Conservation (phyloP, 345 rosid species). For the Populus tremula region DNA sequence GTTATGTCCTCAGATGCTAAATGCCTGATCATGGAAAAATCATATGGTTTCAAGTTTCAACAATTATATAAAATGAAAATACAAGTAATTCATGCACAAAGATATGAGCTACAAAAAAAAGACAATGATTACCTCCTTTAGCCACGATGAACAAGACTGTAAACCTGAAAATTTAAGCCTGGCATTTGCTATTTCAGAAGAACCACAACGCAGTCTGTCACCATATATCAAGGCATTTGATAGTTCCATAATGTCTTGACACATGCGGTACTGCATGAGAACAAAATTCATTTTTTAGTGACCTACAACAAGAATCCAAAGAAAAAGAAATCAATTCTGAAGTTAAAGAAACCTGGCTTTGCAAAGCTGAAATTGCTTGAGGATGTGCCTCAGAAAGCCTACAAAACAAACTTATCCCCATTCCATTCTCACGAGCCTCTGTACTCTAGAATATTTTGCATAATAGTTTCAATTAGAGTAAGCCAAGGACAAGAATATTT, state of each 20-base stretch:
- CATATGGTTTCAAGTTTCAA: too few species aligned
- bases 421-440: slow-evolving; percentile 92
- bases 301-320: slow-evolving; percentile 7
- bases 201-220: slow-evolving; percentile 82
- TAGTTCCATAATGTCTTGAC: slow-evolving; percentile 85
- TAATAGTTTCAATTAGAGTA: slow-evolving; percentile 14
- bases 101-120: neutral
- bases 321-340: slow-evolving; percentile 2
- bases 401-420: slow-evolving; percentile 94
- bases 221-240: slow-evolving; percentile 92
- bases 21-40: too few species aligned
- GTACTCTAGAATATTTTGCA: slow-evolving; percentile 48
- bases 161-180: slow-evolving; percentile 53
- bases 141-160: slow-evolving; percentile 53
- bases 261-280: slow-evolving; percentile 86
- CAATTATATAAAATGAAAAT: too few species aligned
- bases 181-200: slow-evolving; percentile 72
- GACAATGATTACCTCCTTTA: slow-evolving; percentile 50
- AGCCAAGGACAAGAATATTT: neutral
- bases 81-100: too few species aligned
- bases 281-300: slow-evolving; percentile 19
- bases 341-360: slow-evolving; percentile 71
- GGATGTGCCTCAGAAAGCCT: slow-evolving; percentile 98
- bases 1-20: too few species aligned
- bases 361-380: slow-evolving; percentile 88